A percentile compares a stretch with the other conserved stretches of the same genome.
Conservation (phyloP, 495 filamentous ascomycete genomes). For the Cryomyces minteri region DNA sequence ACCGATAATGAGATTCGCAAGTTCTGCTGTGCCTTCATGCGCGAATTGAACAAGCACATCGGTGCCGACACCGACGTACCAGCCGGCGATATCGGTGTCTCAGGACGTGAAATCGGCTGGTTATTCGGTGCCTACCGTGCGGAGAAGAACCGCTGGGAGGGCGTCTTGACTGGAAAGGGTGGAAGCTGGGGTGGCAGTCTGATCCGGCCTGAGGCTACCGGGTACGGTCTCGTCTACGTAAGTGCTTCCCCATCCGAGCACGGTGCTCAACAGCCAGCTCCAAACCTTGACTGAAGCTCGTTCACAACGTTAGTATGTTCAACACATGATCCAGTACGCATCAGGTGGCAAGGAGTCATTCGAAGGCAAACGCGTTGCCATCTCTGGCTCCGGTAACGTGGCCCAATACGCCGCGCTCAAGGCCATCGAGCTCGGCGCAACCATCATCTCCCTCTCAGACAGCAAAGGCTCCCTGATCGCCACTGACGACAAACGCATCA, state of each 20-base stretch:
- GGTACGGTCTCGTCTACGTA: constrained; percentile 86
- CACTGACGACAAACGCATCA: constrained; percentile 45
- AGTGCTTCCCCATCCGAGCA: constrained; percentile 4
- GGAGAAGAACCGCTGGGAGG: constrained; percentile 78
- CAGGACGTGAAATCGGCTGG: constrained; percentile 77
- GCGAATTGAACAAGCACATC: constrained; percentile 84
- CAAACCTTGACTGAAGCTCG: neutral
- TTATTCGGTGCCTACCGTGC: constrained; percentile 92
- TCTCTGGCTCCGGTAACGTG: constrained; percentile 96
- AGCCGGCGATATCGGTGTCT: constrained; percentile 87
- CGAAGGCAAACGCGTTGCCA: constrained; percentile 80
- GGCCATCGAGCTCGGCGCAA: constrained; percentile 87
- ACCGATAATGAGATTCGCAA: constrained; percentile 91
- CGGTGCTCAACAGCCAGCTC: neutral
- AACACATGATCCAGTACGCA: constrained; percentile 87
- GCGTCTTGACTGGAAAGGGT: constrained; percentile 91
- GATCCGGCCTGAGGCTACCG: constrained; percentile 94
- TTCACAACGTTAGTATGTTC: constrained; percentile 41
- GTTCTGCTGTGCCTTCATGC: constrained; percentile 96
- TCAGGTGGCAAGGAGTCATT: constrained; percentile 66
- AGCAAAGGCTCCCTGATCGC: constrained; percentile 69
- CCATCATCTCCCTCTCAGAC: constrained; percentile 86
- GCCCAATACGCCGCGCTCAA: constrained; percentile 97
- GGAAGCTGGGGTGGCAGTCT: constrained; percentile 79
- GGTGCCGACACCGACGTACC: constrained; percentile 92